phyloP scores from a whole-genome alignment of 805 yeast species.

The Wickerhamiella spandovensis region DNA sequence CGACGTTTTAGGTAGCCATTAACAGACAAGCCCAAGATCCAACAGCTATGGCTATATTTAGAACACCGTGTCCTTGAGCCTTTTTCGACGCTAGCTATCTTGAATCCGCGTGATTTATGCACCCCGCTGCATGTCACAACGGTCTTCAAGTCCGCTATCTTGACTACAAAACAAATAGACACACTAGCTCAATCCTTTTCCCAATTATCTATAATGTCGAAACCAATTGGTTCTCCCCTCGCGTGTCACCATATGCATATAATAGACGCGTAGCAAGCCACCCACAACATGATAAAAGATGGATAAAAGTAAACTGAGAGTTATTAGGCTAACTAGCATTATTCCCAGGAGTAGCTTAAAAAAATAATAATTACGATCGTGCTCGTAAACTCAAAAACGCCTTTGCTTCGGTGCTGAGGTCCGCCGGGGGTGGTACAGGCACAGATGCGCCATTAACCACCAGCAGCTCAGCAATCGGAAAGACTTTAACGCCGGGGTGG shows the following conservation, averaged over 20 bases:
- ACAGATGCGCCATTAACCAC: slow-evolving; percentile 26
- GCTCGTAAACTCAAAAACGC: slow-evolving; percentile 3
- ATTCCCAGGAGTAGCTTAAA: not conserved
- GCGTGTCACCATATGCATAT: no score
- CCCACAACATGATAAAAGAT: no score
- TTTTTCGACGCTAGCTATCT: not conserved
- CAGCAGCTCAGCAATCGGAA: slow-evolving; percentile 28
- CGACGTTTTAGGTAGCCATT: no score
- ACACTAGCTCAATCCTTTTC: no score
- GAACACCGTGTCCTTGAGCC: not conserved
- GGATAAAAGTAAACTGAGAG: not conserved
- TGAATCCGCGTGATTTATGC: not conserved
- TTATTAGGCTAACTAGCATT: not conserved
- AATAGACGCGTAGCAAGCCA: no score
- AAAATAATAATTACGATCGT: not conserved
- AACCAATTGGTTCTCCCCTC: no score
- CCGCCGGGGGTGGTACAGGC: slow-evolving; percentile 12
- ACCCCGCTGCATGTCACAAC: not conserved
- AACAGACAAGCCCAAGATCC: no score
- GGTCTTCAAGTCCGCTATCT: no score
- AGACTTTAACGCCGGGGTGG: slow-evolving; percentile 17
- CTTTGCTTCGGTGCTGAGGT: slow-evolving; percentile 10
- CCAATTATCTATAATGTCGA: no score
- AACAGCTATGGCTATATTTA: not conserved
- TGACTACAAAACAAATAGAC: no score